phyloP scores from a whole-genome alignment of 257 asterid genomes.

The Anisodus tanguticus region DNA sequence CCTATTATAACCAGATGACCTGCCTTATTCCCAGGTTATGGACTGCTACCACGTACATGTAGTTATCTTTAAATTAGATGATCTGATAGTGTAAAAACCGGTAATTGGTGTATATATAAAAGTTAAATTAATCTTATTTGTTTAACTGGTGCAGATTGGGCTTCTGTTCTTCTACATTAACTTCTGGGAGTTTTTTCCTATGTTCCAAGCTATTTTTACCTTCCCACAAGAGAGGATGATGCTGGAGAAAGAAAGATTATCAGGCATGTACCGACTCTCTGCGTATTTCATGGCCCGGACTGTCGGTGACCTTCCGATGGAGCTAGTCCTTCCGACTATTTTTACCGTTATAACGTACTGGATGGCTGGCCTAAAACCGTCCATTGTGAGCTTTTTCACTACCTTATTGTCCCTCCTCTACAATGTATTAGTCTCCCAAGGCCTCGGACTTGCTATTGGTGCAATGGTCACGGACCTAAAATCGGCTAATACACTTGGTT shows the following conservation, averaged over 20 bases:
- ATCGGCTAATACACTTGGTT: conserved; percentile 57
- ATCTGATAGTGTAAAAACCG: neutral
- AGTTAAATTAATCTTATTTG: neutral
- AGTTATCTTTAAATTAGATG: neutral
- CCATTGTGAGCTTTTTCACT: conserved; percentile 44
- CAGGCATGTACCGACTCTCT: conserved; percentile 85
- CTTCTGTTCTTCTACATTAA: conserved; percentile 60
- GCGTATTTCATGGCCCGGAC: conserved; percentile 81
- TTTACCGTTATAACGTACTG: conserved; percentile 64
- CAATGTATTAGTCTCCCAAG: conserved; percentile 61
- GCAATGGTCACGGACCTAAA: conserved; percentile 66
- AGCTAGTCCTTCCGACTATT: conserved; percentile 67
- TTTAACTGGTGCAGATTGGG: conserved; percentile 53
- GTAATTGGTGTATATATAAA: neutral
- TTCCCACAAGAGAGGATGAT: conserved; percentile 73
- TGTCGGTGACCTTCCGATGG: conserved; percentile 81
- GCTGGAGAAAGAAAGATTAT: conserved; percentile 72
- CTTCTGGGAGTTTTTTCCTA: conserved; percentile 86
- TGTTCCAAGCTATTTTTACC: conserved; percentile 76
- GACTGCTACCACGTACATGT: neutral
- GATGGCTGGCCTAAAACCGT: conserved; percentile 73
- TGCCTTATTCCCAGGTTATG: neutral
- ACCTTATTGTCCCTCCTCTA: conserved; percentile 52
- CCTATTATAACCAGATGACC: neutral
- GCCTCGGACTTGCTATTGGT: conserved; percentile 85